Evolutionary conservation across 768 basidiomycete species (phyloP).

Genomic region (Mycena vulgaris): DNA sequence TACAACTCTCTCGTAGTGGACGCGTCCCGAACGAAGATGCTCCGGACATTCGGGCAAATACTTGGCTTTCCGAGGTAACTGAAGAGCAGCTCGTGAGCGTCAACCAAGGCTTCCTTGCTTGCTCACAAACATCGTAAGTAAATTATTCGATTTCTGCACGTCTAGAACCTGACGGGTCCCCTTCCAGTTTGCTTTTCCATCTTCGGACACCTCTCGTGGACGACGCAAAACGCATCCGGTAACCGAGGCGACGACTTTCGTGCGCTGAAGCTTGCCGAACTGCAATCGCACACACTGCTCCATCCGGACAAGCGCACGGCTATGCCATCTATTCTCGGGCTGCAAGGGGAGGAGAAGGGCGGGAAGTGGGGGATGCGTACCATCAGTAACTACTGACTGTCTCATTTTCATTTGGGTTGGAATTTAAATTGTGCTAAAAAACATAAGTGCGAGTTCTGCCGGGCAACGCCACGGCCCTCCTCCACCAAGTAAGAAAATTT

Average conservation of each 20-base stretch:
- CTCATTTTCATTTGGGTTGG: too few species aligned
- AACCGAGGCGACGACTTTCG: conserved; percentile 51
- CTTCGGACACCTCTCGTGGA: conserved; percentile 49
- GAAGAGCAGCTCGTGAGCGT: neutral
- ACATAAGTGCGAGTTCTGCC: too few species aligned
- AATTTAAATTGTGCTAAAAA: too few species aligned
- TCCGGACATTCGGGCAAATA: neutral
- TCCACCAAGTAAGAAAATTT: too few species aligned
- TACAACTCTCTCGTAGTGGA: neutral
- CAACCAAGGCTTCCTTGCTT: neutral
- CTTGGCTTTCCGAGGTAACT: neutral
- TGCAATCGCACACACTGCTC: conserved; percentile 44
- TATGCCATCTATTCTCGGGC: conserved; percentile 42
- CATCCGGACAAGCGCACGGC: conserved; percentile 44
- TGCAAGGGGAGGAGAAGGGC: conserved; percentile 49
- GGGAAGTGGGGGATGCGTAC: conserved; percentile 42
- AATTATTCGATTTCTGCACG: neutral
- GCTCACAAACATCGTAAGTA: neutral
- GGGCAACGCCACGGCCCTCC: too few species aligned
- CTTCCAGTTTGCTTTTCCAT: conserved; percentile 39
- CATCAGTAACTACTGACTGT: conserved; percentile 25
- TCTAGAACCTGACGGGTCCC: too few species aligned
- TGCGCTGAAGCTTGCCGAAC: conserved; percentile 42
- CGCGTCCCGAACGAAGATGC: neutral
- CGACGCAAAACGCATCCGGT: conserved; percentile 46